Evolutionary conservation across 495 filamentous ascomycete species (phyloP), one percentile per base, ranked within the genome.

Genomic region (Hypoxylon lienhwacheense): DNA sequence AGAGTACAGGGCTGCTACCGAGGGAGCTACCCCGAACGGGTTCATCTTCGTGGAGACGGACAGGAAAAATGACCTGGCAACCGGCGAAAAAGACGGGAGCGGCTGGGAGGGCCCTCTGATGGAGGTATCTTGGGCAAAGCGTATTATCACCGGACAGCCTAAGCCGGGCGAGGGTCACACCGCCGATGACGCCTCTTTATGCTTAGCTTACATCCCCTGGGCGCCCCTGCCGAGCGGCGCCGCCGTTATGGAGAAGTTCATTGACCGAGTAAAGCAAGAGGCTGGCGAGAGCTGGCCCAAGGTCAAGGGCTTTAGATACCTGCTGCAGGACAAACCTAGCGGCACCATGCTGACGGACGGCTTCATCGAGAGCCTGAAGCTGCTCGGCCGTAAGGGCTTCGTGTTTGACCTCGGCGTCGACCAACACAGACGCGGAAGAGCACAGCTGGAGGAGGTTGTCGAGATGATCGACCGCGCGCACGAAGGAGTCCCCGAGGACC

Each of bases 11-110:
- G 39, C 64, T 16, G 70, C 70, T 5, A 67, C 71, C n/a, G 57
- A 42, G 11, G 59, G 61, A 1, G 51, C 67, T 0, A 36, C 68
- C 11, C 54, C 66, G 4, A 70, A 77, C 5, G 89, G 88, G 12
- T 91, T 90, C 71, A 77, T 95, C 39, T 86, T 90, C 69, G 63
- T 95, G 31, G 91, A 95, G 69, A 83, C 87, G 11, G 90, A 95
- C 71, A 85, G 89, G 32, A 77, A 83, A 41, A 79, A 85, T 45
- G 78, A 78, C 39, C 63, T 84, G 1, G 74, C 74, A 7, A 45
- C 72, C 0, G 79, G 73, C 16, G 71, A 70, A 7, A 65, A 71
- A 44, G 64, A 72, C 47, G 61, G 63, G n/a, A 73, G 74, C 41
- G 74, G 75, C 48, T 79, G 73, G 73, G 54, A 70, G 10, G 41